Base-by-base conservation (phyloP, 495 filamentous ascomycete genomes). In the Parmelia sp. region DNA sequence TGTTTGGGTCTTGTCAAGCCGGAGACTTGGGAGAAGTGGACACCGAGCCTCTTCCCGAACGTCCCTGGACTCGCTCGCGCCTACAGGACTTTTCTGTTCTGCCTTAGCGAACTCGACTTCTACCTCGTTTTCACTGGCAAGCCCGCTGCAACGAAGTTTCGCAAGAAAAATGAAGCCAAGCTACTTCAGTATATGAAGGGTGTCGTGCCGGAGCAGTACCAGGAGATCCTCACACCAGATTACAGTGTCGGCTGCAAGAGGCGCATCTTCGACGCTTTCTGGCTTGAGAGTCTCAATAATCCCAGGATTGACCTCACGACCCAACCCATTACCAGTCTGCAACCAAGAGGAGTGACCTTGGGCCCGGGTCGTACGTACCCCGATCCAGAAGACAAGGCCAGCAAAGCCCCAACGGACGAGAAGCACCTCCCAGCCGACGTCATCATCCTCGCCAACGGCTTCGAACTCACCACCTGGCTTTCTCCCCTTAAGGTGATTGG, bases 231-330 rank as follows among this genome's bases (percentile, higher is more conserved):
- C 1, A 82, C 80, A 9, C 86, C 86, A 1, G 75, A 88, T 64
- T 88, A 86, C 65, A 72, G 75, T 14, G 71, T 88, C 19, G 84
- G 82, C 21, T 89, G 86, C 74, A 89, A 89, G 65, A 75, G 84
- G 57, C 74, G 82, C 5, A 75, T 89, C 49, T 78, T 82, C 59
- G 85, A 87, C 58, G 76, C 75, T 3, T 70, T 70, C 11, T 89
- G 87, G 82, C 79, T 84, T 49, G 70, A 71, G 14, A 76, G 77
- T 59, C 75, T 89, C 49, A 74, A 84, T 59, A 73, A 80, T 37
- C 73, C 79, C 1, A 79, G 79, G 37, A 77, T 88, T 39, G 79
- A 85, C 36, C 71, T 89, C 12, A 86, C 82, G 3, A 82, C 83
- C 0, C 74, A 76, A 56, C 80, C 80, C n/a, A 70, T 86, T 23